Conservation (phyloP, 768 basidiomycete species). For the Pulveroboletus ravenelii region DNA sequence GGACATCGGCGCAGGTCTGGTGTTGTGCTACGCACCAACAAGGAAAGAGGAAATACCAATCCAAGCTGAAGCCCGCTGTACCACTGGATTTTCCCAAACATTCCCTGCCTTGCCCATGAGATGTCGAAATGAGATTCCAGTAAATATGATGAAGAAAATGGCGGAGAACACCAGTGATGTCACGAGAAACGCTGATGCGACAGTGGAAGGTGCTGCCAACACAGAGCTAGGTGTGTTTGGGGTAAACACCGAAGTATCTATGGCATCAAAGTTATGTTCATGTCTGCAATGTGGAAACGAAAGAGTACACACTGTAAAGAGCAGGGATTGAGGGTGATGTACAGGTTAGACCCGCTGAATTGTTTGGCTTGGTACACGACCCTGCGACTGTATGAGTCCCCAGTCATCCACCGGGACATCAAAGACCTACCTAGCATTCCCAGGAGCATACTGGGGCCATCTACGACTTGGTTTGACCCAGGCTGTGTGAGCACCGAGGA, state of each 20-base stretch:
- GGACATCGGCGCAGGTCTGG: neutral
- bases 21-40: conserved; percentile 43
- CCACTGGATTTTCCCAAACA: conserved; percentile 49
- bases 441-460: conserved; percentile 66
- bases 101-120: conserved; percentile 52
- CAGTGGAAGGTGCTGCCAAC: conserved; percentile 55
- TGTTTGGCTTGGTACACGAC: conserved; percentile 56
- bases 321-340: conserved; percentile 52
- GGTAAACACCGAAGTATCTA: conserved; percentile 66
- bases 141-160: conserved; percentile 63
- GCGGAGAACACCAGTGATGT: conserved; percentile 52
- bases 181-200: conserved; percentile 61
- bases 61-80: conserved; percentile 65
- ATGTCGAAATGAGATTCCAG: conserved; percentile 60
- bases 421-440: conserved; percentile 58
- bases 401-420: neutral
- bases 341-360: conserved; percentile 50
- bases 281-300: neutral
- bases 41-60: conserved; percentile 74
- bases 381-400: conserved; percentile 37
- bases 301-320: conserved; percentile 48
- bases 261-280: neutral
- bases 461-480: conserved; percentile 34
- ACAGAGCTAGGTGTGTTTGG: conserved; percentile 48
- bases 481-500: conserved; percentile 41